Conservation (phyloP, 495 filamentous ascomycete species). For the Tuber brumale region DNA sequence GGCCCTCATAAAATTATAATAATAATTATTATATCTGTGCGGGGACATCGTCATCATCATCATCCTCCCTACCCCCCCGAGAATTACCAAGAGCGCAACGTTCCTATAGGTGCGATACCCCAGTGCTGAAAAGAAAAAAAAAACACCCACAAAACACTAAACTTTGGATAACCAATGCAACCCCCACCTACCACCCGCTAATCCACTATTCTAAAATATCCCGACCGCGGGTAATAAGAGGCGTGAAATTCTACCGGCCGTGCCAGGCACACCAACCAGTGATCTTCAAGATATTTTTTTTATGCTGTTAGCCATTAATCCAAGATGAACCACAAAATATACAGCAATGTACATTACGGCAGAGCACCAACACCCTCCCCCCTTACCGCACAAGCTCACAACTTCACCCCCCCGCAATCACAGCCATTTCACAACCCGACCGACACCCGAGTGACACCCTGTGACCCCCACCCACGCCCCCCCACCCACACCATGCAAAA, state of each 20-base stretch:
- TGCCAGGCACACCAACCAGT: background rate
- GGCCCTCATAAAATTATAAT: no score
- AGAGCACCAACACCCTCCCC: no score
- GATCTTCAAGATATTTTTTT: no score
- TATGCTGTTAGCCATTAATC: background rate
- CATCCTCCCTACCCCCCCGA: background rate
- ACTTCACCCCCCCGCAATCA: background rate
- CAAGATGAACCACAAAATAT: background rate
- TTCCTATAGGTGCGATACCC: no score
- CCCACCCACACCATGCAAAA: background rate
- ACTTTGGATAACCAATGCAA: no score
- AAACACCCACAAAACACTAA: background rate
- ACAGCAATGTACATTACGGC: background rate
- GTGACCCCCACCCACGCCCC: background rate
- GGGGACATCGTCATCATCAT: background rate
- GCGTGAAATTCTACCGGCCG: background rate
- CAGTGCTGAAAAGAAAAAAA: background rate
- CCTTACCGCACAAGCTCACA: no score
- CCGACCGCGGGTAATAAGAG: constrained; percentile 3
- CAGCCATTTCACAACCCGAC: background rate
- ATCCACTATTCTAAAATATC: background rate
- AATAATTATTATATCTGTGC: background rate
- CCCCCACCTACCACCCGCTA: background rate
- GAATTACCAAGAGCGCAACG: background rate
- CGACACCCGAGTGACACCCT: background rate